Conservation (phyloP, 2,329 filamentous ascomycete species). For the Aspergillus sp. region DNA sequence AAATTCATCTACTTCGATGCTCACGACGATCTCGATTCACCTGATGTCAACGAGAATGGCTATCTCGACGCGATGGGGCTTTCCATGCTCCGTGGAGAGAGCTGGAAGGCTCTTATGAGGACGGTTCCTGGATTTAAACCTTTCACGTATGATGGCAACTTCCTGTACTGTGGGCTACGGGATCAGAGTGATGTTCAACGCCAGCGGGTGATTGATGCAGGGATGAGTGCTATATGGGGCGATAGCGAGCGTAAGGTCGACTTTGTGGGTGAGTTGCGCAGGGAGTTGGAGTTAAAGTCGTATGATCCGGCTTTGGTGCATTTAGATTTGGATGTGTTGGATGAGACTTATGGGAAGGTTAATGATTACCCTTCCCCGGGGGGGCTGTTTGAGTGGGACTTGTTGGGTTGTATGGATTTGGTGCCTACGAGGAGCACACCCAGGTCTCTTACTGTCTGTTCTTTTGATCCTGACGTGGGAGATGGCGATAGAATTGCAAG, state of each 20-base stretch:
- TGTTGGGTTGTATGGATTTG: constrained; percentile 17
- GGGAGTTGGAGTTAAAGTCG: neutral
- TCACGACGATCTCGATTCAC: constrained; percentile 46
- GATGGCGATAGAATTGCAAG: constrained; percentile 22
- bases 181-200: constrained; percentile 34
- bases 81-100: constrained; percentile 40
- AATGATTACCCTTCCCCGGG: constrained; percentile 42
- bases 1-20: constrained; percentile 48
- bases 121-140: constrained; percentile 34
- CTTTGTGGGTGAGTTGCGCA: constrained; percentile 17
- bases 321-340: constrained; percentile 41
- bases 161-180: constrained; percentile 31
- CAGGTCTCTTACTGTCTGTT: constrained; percentile 21
- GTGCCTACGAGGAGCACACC: constrained; percentile 12
- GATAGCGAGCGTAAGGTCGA: constrained; percentile 16
- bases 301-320: constrained; percentile 34
- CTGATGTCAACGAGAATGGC: constrained; percentile 38
- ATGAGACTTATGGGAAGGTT: constrained; percentile 36
- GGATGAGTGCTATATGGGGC: constrained; percentile 36
- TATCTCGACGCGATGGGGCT: constrained; percentile 43
- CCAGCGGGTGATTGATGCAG: constrained; percentile 33
- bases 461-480: constrained; percentile 23
- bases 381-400: constrained; percentile 25
- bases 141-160: constrained; percentile 17
- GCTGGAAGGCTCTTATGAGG: constrained; percentile 34